Base-by-base conservation (phyloP, 1,284 basidiomycete genomes). In the Heterobasidion occidentale region DNA sequence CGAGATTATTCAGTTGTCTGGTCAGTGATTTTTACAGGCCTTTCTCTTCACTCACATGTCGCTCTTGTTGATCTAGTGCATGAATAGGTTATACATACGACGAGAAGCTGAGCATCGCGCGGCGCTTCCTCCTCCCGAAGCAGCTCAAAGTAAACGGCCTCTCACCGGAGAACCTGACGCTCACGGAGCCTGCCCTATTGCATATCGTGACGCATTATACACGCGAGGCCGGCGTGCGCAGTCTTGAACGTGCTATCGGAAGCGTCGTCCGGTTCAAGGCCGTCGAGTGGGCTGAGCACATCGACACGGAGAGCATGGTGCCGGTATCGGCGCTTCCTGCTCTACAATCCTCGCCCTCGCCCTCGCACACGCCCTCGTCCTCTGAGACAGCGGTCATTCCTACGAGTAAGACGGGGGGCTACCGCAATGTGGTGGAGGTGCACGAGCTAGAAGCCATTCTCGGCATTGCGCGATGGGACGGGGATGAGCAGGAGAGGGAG, bases 171-270 rank as follows among this genome's bases (percentile, higher is more conserved):
- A 67, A 71, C 44, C 58, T 73, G 48, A 58, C 56, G 15, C 57
- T 71, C 44, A 81, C 80, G 0, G 88, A 94, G 57, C 78, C 82
- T 2, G 84, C 88, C 1, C 68, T 95, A 38, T 71, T 86, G 59
- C 79, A 82, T 54, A 78, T 94, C 53, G 86, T 88, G 36, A 89
- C 85, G 12, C 74, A 80, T 33, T 94, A 94, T 66, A 94, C 92
- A 1, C 79, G 86, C 9, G 91, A 97, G 71, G 94, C 94, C 0
- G 94, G 95, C 35, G 94, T 98, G n/a, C 82, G 94, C 35, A 87
- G 84, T 34, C 79, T 98, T 11, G 94, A 98, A 67, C 81, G 95
- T 6, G 84, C 91, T 11, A 86, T 98, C 50, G 93, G 91, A 9
- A 83, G 86, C 17, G 83, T 98, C 17, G 90, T 91, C 36, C 76